phyloP scores from a whole-genome alignment of 305 asterid genomes.

The Nicotiana rustica region DNA sequence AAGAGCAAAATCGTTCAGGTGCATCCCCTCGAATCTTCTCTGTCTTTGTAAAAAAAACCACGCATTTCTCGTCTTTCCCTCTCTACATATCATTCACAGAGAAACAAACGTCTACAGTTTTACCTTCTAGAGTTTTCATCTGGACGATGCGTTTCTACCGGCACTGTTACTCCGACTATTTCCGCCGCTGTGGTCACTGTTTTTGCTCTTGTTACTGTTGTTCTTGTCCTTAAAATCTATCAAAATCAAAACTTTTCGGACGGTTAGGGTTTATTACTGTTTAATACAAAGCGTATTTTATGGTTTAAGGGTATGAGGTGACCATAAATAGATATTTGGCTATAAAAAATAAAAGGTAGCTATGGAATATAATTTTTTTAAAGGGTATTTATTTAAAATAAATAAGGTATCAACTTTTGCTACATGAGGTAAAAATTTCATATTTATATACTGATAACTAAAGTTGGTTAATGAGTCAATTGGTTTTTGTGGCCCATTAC shows the following conservation, averaged over 20 bases:
- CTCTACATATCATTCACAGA: not conserved
- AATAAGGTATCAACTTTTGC: too few species aligned
- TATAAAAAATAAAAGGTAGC: too few species aligned
- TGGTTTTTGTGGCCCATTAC: too few species aligned
- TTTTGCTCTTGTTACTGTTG: slow-evolving; percentile 36
- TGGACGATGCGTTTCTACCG: slow-evolving; percentile 34
- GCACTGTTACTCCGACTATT: slow-evolving; percentile 39
- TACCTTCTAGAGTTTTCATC: slow-evolving; percentile 34
- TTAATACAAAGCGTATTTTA: too few species aligned
- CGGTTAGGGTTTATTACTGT: not conserved
- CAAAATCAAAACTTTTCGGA: not conserved
- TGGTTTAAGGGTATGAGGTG: too few species aligned
- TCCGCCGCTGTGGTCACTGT: slow-evolving; percentile 47
- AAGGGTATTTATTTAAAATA: too few species aligned
- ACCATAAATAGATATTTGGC: too few species aligned
- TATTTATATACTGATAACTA: too few species aligned
- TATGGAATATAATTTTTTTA: too few species aligned
- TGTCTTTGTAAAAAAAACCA: slow-evolving; percentile 45
- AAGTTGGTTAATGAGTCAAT: too few species aligned
- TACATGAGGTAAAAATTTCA: too few species aligned
- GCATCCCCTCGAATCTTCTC: slow-evolving; percentile 43
- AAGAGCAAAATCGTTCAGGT: slow-evolving; percentile 47
- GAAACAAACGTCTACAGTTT: slow-evolving; percentile 21
- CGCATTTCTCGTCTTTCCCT: slow-evolving; percentile 35
- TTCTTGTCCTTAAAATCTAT: slow-evolving; percentile 24